phyloP scores from a whole-genome alignment of 345 rosid genomes.

The Erucastrum elatum region DNA sequence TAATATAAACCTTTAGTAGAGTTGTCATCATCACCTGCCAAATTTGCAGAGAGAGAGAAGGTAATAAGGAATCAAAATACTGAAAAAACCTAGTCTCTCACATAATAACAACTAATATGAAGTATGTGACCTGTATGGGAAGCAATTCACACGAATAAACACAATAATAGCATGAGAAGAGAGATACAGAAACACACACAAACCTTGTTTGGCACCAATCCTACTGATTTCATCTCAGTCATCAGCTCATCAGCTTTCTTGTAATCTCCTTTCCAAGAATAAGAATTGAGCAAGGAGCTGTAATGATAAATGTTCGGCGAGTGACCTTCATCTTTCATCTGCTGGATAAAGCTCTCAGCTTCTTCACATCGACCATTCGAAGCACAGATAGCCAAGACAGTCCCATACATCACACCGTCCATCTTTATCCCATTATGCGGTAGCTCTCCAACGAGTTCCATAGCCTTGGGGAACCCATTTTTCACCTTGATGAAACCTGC shows the following conservation, averaged over 20 bases:
- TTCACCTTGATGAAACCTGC: constrained; percentile 79
- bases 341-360: constrained; percentile 69
- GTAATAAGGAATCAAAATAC: neutral
- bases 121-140: neutral
- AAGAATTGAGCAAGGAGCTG: constrained; percentile 88
- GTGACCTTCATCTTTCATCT: constrained; percentile 80
- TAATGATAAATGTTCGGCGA: constrained; percentile 73
- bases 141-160: neutral
- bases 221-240: constrained; percentile 70
- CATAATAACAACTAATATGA: neutral
- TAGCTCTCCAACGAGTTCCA: constrained; percentile 71
- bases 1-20: constrained; percentile 76
- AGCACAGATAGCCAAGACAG: constrained; percentile 88
- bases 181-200: constrained; percentile 26
- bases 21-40: constrained; percentile 87
- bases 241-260: constrained; percentile 81
- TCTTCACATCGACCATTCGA: constrained; percentile 69
- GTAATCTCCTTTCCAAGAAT: constrained; percentile 67
- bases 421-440: constrained; percentile 55
- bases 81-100: too few relatives aligned
- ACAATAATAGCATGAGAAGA: neutral
- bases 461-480: constrained; percentile 66
- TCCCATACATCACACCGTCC: constrained; percentile 84
- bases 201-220: constrained; percentile 89
- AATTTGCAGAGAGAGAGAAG: constrained; percentile 25